phyloP scores from a whole-genome alignment of 202 grass and related monocot genomes.

The Miscanthus sacchariflorus region DNA sequence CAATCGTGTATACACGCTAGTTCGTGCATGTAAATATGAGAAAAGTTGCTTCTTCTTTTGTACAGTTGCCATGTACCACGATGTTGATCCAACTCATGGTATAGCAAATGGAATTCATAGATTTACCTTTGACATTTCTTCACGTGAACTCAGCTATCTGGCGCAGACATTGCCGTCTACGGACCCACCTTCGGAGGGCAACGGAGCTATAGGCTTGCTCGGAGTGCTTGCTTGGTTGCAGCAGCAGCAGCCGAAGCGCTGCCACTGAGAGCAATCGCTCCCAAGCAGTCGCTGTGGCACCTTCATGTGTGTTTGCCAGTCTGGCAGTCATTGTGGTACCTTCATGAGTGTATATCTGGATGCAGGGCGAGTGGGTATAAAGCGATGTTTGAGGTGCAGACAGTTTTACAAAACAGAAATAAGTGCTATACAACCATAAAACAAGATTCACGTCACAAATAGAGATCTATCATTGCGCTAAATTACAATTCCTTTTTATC shows the following conservation, averaged over 20 bases:
- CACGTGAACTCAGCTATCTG: not conserved
- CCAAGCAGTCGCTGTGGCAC: no score
- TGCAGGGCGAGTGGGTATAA: not conserved
- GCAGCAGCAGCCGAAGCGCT: not conserved
- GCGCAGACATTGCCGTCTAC: not conserved
- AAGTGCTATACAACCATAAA: slow-evolving; percentile 35
- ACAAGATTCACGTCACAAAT: not conserved
- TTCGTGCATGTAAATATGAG: slow-evolving; percentile 61
- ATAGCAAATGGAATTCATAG: slow-evolving; percentile 32
- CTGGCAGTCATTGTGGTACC: not conserved
- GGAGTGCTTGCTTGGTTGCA: not conserved
- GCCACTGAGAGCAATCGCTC: not conserved
- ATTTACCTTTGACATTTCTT: not conserved
- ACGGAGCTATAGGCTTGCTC: not conserved
- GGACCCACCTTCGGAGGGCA: not conserved
- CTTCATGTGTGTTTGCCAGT: no score
- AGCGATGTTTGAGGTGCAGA: not conserved
- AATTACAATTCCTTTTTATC: slow-evolving; percentile 13
- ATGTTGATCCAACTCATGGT: slow-evolving; percentile 31
- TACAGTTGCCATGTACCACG: slow-evolving; percentile 45
- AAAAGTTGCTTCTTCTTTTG: slow-evolving; percentile 9
- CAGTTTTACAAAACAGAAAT: slow-evolving; percentile 8
- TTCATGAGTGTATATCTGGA: not conserved
- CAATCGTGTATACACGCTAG: slow-evolving; percentile 34
- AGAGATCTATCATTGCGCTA: slow-evolving; percentile 5